These are phyloP conservation scores for Diddensiella caesifluorescens DNA, from an alignment of 805 yeast genomes.

Conservation along the genomic window DNA sequence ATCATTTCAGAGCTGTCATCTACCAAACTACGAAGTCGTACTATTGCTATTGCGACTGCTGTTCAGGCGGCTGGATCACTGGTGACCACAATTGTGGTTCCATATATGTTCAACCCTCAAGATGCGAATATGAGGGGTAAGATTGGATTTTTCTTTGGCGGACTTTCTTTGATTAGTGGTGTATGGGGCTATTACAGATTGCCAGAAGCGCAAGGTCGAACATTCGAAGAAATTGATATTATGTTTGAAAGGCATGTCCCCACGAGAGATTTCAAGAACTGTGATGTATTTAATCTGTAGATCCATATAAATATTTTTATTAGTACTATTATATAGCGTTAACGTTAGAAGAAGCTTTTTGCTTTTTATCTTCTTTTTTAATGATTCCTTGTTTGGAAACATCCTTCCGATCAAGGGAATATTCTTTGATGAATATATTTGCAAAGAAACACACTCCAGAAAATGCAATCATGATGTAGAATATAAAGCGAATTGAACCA, in stretches of 20 bases:
- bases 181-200: slow-evolving; percentile 46
- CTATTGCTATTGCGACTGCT: slow-evolving; percentile 38
- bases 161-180: slow-evolving; percentile 29
- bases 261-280: slow-evolving; percentile 16
- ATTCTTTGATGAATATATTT: slow-evolving; percentile 24
- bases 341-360: too few relatives aligned
- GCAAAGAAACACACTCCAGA: slow-evolving; percentile 20
- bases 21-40: slow-evolving; percentile 31
- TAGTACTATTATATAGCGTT: too few relatives aligned
- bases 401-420: slow-evolving; percentile 21
- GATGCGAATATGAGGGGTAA: slow-evolving; percentile 46
- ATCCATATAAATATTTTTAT: too few relatives aligned
- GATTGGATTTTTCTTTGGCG: slow-evolving; percentile 46
- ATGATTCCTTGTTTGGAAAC: slow-evolving; percentile 23
- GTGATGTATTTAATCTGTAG: slow-evolving; percentile 17
- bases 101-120: slow-evolving; percentile 46
- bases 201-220: slow-evolving; percentile 56
- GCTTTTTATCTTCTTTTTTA: too few relatives aligned
- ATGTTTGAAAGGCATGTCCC: slow-evolving; percentile 36
- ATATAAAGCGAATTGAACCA: slow-evolving; percentile 21
- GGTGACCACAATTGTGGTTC: slow-evolving; percentile 28
- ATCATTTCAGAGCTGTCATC: slow-evolving; percentile 41
- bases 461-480: slow-evolving; percentile 20
- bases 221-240: slow-evolving; percentile 55
- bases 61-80: slow-evolving; percentile 24